Conservation (phyloP, 2,329 filamentous ascomycete genomes). For the Paecilomyces fulvus region DNA sequence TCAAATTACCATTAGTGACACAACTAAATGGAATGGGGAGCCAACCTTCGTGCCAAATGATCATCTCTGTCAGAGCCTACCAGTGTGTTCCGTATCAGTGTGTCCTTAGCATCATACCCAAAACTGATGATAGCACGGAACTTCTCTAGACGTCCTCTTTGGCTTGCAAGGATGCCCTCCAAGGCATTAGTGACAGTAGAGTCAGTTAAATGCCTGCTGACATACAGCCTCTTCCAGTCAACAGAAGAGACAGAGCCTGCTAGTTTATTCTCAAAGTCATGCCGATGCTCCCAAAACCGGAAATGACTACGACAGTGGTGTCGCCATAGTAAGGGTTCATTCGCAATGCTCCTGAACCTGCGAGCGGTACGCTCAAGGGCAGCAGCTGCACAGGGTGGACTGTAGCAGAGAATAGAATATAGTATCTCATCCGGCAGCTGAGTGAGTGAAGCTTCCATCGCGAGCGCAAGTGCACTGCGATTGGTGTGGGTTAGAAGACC, state of each 20-base stretch:
- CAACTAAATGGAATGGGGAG: slow-evolving; percentile 2
- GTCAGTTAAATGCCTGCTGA: slow-evolving; percentile 48
- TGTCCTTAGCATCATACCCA: slow-evolving; percentile 86
- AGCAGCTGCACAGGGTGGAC: slow-evolving; percentile 43
- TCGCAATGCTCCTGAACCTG: slow-evolving; percentile 56
- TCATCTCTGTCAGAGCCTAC: slow-evolving; percentile 57
- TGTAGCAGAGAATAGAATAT: slow-evolving; percentile 63
- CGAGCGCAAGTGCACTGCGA: slow-evolving; percentile 6
- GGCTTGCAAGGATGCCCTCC: slow-evolving; percentile 61
- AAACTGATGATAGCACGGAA: slow-evolving; percentile 62
- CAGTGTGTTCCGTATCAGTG: slow-evolving; percentile 58
- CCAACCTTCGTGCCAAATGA: slow-evolving; percentile 61
- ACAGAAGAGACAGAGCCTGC: slow-evolving; percentile 45
- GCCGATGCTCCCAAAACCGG: slow-evolving; percentile 63
- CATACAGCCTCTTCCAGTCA: slow-evolving; percentile 67
- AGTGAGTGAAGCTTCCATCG: slow-evolving; percentile 26
- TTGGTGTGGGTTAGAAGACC: not conserved
- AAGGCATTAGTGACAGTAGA: slow-evolving; percentile 47
- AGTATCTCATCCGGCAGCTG: slow-evolving; percentile 75
- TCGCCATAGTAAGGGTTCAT: slow-evolving; percentile 72
- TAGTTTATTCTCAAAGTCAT: slow-evolving; percentile 53
- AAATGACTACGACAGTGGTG: slow-evolving; percentile 62
- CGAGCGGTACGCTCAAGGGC: slow-evolving; percentile 53
- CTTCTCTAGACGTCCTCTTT: slow-evolving; percentile 59
- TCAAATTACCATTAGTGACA: slow-evolving; percentile 5